Evolutionary conservation across 306 rosid genomes (phyloP).

Genomic region (Erythrophleum fordii): DNA sequence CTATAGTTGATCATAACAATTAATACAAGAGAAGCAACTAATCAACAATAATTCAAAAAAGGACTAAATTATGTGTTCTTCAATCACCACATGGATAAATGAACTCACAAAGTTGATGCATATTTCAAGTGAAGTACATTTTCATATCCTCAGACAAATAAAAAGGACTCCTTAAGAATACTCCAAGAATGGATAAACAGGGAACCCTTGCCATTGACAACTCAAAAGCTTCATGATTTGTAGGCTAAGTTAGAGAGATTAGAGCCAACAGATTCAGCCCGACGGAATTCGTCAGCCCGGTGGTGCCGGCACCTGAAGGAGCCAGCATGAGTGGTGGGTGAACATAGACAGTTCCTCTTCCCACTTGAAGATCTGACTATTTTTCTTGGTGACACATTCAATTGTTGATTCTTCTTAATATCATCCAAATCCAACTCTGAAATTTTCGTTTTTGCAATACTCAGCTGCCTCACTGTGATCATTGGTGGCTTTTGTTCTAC

Average conservation of each 20-base stretch:
- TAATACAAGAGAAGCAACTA: background rate
- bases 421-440: slow-evolving; percentile 46
- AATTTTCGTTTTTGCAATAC: slow-evolving; percentile 16
- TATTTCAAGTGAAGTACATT: slow-evolving; percentile 23
- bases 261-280: slow-evolving; percentile 60
- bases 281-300: slow-evolving; percentile 42
- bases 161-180: background rate
- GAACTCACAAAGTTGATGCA: background rate
- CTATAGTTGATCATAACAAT: background rate
- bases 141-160: slow-evolving; percentile 15
- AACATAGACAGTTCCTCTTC: slow-evolving; percentile 69
- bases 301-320: slow-evolving; percentile 82
- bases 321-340: slow-evolving; percentile 85
- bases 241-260: slow-evolving; percentile 52
- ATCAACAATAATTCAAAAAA: background rate
- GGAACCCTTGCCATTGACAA: background rate
- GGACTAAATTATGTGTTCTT: slow-evolving; percentile 8
- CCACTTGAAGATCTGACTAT: slow-evolving; percentile 37
- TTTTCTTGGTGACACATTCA: slow-evolving; percentile 51
- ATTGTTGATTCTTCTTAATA: slow-evolving; percentile 45
- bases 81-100: background rate
- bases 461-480: slow-evolving; percentile 13
- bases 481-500: slow-evolving; percentile 43
- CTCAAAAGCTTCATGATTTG: slow-evolving; percentile 12
- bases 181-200: background rate